Base-by-base conservation (phyloP, 2,329 filamentous ascomycete genomes). In the Trichoderma sp. region DNA sequence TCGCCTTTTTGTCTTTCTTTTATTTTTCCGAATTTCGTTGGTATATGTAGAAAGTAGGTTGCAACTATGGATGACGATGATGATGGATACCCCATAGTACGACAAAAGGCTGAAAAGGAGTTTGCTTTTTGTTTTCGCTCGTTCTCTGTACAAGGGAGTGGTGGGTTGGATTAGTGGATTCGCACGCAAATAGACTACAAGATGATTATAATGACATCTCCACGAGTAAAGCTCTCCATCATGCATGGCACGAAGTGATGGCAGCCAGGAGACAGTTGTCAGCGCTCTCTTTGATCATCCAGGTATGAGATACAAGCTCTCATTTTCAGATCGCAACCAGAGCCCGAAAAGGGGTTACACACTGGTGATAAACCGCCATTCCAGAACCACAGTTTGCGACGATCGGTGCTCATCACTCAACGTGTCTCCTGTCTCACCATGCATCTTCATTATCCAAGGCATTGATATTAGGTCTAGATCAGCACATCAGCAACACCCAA, bases 241-340 rank as follows among this genome's bases (percentile, higher is more conserved):
- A n/a, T 64, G 32, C 21, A 37, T 16, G 2, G 8, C 28, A 46
- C 13, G 4, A 4, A 6, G 24, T 32, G 34, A 56, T 34, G 34
- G 55, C 34, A 30, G 37, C 26, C 16, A 55, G 54, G 64, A 66
- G 39, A 37, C 72, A 69, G 75, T 78, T 76, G 77, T 79, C 77
- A 79, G 77, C 68, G 77, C 77, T 79, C 77, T 89, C 86, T 88
- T 89, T 88, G 83, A 81, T 87, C 85, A 77, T 85, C 85, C 84
- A 77, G 65, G 74, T 73, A 72, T 75, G 32, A 8, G 30, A 8
- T 21, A 34, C 4, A 6, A 54, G 67, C 65, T 68, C 54, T 52
- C 72, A 73, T 74, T 72, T 74, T 79, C 77, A 83, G 81, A 79
- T 83, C 77, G 75, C 79, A 76, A 72, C 73, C 37, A 68, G 66